Percentiles rank a stretch among this genome's conserved stretches.
Conservation (phyloP, 495 filamentous ascomycete genomes). For the Penicillium dipodomyicola region DNA sequence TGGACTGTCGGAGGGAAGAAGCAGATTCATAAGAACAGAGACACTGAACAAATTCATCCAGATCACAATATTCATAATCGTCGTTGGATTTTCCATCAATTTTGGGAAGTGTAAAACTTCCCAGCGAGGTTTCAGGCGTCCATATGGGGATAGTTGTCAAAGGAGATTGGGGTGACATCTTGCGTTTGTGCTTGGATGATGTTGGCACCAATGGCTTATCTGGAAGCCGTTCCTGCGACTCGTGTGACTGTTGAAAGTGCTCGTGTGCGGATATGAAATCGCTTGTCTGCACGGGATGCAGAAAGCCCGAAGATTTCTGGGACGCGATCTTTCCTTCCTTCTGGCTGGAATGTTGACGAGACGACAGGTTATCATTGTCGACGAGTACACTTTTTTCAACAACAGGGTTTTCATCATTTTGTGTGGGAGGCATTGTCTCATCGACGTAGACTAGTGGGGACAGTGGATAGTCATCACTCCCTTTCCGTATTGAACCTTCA, state of each 20-base stretch:
- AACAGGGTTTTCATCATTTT: neutral
- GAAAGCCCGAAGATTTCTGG: neutral
- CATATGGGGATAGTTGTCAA: conserved; percentile 30
- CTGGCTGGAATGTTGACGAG: conserved; percentile 13
- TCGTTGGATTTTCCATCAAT: neutral
- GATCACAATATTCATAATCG: neutral
- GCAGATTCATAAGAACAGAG: conserved; percentile 13
- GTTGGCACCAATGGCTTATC: neutral
- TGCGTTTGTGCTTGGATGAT: conserved; percentile 1
- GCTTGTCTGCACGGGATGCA: neutral
- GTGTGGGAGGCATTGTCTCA: neutral
- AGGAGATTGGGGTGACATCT: conserved; percentile 18
- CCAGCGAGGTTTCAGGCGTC: conserved; percentile 12
- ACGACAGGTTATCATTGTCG: conserved; percentile 31
- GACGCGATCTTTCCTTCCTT: neutral
- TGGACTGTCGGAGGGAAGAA: conserved; percentile 19
- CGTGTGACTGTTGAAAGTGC: neutral
- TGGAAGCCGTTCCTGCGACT: neutral
- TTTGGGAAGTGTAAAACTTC: neutral
- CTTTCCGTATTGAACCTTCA: neutral
- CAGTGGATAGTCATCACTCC: neutral
- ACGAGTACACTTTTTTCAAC: conserved; percentile 16
- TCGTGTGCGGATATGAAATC: neutral
- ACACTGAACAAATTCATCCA: conserved; percentile 20
- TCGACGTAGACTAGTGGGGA: conserved; percentile 29